Percentiles rank a stretch among this genome's conserved stretches.
Evolutionary conservation across 2,329 filamentous ascomycete genomes (phyloP).

Genomic region (Lecanicillium sp.): DNA sequence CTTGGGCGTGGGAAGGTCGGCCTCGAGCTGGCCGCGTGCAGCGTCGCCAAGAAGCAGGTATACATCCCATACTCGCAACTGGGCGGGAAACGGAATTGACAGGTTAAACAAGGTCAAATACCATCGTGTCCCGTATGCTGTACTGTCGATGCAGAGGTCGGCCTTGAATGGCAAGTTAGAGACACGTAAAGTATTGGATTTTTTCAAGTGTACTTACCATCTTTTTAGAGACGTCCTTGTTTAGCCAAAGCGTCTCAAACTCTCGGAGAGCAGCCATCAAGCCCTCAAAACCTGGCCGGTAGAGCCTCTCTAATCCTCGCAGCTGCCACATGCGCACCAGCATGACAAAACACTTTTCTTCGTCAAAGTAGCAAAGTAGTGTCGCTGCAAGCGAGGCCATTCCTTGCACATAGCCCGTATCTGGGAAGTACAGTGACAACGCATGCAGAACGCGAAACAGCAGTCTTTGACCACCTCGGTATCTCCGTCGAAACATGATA

Average conservation of each 20-base stretch:
- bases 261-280: constrained; percentile 79
- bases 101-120: constrained; percentile 97
- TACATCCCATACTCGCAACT: constrained; percentile 94
- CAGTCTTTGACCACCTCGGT: constrained; percentile 83
- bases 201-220: constrained; percentile 54
- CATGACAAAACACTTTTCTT: constrained; percentile 93
- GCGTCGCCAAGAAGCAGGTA: constrained; percentile 88
- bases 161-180: constrained; percentile 19
- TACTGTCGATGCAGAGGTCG: constrained; percentile 73
- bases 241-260: constrained; percentile 79
- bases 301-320: constrained; percentile 77
- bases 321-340: constrained; percentile 88
- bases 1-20: constrained; percentile 8
- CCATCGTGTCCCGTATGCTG: constrained; percentile 94
- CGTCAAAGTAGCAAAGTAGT: constrained; percentile 91
- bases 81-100: constrained; percentile 86
- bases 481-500: constrained; percentile 92
- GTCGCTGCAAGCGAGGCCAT: constrained; percentile 94
- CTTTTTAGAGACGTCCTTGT: constrained; percentile 70
- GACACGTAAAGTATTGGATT: no score
- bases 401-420: constrained; percentile 92
- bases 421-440: constrained; percentile 82
- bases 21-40: constrained; percentile 29
- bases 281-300: constrained; percentile 74
- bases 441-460: constrained; percentile 90